Percentiles rank a stretch among this genome's conserved stretches.
phyloP scores from a whole-genome alignment of 352 stramenopile species.

The Globisporangium iwayamae region DNA sequence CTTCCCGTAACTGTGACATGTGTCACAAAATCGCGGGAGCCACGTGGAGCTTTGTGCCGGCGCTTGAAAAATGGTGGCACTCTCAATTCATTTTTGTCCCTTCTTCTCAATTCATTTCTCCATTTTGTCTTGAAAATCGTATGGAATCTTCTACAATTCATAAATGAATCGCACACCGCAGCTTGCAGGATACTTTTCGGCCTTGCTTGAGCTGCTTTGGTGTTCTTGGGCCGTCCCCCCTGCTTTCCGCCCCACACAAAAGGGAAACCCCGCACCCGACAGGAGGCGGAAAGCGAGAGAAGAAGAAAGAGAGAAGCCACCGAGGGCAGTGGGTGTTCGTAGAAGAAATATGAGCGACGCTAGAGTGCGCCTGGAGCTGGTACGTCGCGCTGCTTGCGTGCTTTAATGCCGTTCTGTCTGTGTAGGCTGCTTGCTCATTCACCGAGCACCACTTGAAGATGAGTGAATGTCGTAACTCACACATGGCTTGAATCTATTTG shows the following conservation, averaged over 20 bases:
- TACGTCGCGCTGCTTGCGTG: background rate
- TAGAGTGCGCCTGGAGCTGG: constrained; percentile 13
- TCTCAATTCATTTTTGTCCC: no score
- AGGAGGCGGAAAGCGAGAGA: background rate
- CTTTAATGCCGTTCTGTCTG: background rate
- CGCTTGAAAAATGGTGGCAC: no score
- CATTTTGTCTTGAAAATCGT: no score
- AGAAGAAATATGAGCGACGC: constrained; percentile 11
- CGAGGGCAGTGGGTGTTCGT: background rate
- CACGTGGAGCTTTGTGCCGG: no score
- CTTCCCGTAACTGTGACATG: no score
- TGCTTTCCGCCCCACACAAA: background rate
- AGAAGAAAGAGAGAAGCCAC: background rate
- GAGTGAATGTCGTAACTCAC: background rate
- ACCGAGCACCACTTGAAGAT: background rate
- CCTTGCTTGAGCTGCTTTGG: no score
- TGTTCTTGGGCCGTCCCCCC: no score
- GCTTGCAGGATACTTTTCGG: no score
- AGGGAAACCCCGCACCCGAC: constrained; percentile 8
- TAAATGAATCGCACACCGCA: no score
- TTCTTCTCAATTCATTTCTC: no score
- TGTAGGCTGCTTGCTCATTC: background rate
- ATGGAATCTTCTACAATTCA: no score
- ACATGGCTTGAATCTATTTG: background rate
- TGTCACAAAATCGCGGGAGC: no score